A percentile compares a stretch with the other conserved stretches of the same genome.
These are phyloP conservation scores for Rhizophora apiculata DNA, from an alignment of 345 rosid species.

Conservation along the genomic window DNA sequence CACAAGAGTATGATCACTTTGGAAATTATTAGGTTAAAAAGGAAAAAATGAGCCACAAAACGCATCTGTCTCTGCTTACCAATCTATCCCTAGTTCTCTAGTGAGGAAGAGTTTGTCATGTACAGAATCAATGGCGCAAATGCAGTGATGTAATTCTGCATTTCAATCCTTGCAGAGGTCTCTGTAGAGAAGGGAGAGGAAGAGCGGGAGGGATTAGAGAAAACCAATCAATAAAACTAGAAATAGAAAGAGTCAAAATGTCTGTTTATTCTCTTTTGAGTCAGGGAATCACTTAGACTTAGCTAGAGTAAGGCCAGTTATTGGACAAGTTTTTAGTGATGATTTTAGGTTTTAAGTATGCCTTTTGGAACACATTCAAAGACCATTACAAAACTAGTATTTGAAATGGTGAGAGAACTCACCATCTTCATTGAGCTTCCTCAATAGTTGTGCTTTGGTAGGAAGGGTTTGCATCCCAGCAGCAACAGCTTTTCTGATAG, in stretches of 20 bases:
- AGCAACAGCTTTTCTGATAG: slow-evolving; percentile 81
- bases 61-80: slow-evolving; percentile 43
- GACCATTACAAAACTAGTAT: slow-evolving; percentile 8
- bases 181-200: slow-evolving; percentile 38
- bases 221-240: background rate
- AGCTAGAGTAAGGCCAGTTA: background rate
- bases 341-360: background rate
- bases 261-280: background rate
- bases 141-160: slow-evolving; percentile 62
- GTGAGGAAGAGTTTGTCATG: slow-evolving; percentile 60
- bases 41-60: background rate
- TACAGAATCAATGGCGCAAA: slow-evolving; percentile 56
- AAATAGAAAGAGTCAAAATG: background rate
- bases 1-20: background rate
- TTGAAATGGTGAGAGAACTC: slow-evolving; percentile 27
- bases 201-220: background rate
- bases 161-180: slow-evolving; percentile 58
- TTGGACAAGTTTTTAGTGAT: background rate
- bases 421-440: slow-evolving; percentile 86
- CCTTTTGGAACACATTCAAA: background rate
- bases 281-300: background rate
- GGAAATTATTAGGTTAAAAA: no score
- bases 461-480: slow-evolving; percentile 97
- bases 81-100: slow-evolving; percentile 75
- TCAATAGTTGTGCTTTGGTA: slow-evolving; percentile 66